Evolutionary conservation across 768 basidiomycete species (phyloP), one percentile per base, ranked within the genome.

Genomic region (Pisolithus sp.): DNA sequence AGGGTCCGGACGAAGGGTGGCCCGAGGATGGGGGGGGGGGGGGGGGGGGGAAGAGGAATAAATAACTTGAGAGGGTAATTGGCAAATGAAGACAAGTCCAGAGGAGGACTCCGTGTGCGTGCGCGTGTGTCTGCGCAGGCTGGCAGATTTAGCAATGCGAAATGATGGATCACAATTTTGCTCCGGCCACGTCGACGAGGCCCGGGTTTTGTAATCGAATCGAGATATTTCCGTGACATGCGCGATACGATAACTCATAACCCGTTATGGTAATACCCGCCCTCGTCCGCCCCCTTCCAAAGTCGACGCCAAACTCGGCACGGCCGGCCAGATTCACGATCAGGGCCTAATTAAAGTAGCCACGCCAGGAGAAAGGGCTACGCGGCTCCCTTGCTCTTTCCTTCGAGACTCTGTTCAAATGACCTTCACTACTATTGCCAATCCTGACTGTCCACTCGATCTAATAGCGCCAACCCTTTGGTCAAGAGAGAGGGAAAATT

Each of bases 271-370:
- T 50, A 44, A 24, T 60, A 66, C 68, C 72, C 71, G 73, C 76
- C 34, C 67, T 30, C 30, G 7, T 9, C 30, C 68, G 70, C 69
- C 68, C 71, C 67, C 58, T 37, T 49, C 39, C 26, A 38, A 59
- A 51, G 37, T 58, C 62, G 59, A 57, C 59, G 57, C 61, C 62
- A 61, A 65, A 67, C 68, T 68, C 65, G 68, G 68, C 75, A 70
- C n/a, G n/a, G n/a, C 69, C 75, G 76, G 73, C 72, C 73, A 71
- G 73, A 76, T 73, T 63, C 59, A 61, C 59, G 70, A 68, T 68
- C 60, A 68, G 63, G 57, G 47, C 46, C 7, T n/a, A n/a, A n/a
- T n/a, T n/a, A n/a, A n/a, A n/a, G n/a, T n/a, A n/a, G n/a, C n/a
- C n/a, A n/a, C n/a, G n/a, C n/a, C n/a, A n/a, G n/a, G n/a, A n/a